phyloP scores from a whole-genome alignment of 2,329 filamentous ascomycete species.

The Elsinoe necatrix region DNA sequence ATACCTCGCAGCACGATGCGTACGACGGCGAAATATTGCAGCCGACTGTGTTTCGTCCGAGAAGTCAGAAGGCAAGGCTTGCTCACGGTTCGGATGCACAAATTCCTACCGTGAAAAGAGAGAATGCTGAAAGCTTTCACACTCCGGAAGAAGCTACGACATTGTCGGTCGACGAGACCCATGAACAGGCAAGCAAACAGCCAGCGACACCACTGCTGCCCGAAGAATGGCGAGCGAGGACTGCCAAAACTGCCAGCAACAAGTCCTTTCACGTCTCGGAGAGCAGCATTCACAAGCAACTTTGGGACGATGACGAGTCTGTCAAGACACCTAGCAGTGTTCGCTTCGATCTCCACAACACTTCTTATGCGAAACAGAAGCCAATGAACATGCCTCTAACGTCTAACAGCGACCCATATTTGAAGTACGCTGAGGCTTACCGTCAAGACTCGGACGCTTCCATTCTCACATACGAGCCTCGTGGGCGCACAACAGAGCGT shows the following conservation, averaged over 20 bases:
- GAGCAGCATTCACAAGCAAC: constrained; percentile 8
- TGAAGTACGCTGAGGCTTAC: constrained; percentile 4
- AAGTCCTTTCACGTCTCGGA: constrained; percentile 18
- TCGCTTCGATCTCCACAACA: neutral
- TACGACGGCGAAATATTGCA: constrained; percentile 23
- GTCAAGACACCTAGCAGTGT: neutral
- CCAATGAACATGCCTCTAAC: neutral
- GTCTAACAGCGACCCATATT: neutral
- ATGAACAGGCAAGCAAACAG: constrained; percentile 15
- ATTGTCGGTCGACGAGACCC: constrained; percentile 24
- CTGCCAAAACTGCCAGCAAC: constrained; percentile 18
- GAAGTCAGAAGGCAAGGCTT: neutral
- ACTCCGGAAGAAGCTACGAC: neutral
- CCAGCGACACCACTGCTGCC: constrained; percentile 22
- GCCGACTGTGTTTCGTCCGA: constrained; percentile 19
- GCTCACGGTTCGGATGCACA: neutral
- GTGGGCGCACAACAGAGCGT: constrained; percentile 19
- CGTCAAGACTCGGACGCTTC: constrained; percentile 12
- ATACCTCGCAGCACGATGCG: constrained; percentile 13
- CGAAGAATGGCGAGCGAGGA: constrained; percentile 26
- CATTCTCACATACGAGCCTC: constrained; percentile 16
- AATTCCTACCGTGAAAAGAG: neutral
- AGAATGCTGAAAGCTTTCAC: neutral
- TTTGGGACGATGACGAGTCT: constrained; percentile 14
- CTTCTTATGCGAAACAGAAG: neutral